Percentiles rank a stretch among this genome's conserved stretches.
Conservation (phyloP, 225 moss, liverwort and hornwort species). For the Lunularia cruciata region DNA sequence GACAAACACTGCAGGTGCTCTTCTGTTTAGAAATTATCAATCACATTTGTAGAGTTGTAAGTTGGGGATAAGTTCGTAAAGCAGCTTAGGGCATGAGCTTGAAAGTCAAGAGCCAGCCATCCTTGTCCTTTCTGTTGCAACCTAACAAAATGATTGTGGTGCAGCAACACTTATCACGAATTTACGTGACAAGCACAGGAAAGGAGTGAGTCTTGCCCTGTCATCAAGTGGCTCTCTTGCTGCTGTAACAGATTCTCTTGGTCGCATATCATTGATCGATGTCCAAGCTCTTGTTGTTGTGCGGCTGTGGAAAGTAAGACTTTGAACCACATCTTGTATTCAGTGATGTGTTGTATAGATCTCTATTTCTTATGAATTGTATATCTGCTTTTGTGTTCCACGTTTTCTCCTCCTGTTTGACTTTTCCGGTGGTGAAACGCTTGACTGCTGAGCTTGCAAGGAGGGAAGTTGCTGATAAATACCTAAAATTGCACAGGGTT, state of each 20-base stretch:
- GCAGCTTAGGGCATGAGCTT: too few relatives aligned
- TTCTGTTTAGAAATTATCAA: too few relatives aligned
- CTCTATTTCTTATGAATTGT: not conserved
- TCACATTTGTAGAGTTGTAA: too few relatives aligned
- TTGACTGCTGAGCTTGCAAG: too few relatives aligned
- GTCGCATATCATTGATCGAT: slow-evolving; percentile 93
- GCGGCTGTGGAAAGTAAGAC: slow-evolving; percentile 93
- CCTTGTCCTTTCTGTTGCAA: too few relatives aligned
- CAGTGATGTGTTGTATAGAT: not conserved
- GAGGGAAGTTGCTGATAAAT: too few relatives aligned
- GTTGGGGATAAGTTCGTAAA: too few relatives aligned
- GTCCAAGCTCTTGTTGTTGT: slow-evolving; percentile 97
- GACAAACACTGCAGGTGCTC: too few relatives aligned
- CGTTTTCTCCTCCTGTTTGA: not conserved
- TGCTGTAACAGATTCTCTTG: slow-evolving; percentile 93
- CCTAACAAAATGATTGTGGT: too few relatives aligned
- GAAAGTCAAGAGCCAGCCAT: too few relatives aligned
- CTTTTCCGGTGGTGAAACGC: too few relatives aligned
- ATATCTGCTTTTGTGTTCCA: too few relatives aligned
- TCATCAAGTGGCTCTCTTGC: slow-evolving; percentile 93
- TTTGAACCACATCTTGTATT: not conserved
- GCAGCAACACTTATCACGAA: slow-evolving; percentile 92
- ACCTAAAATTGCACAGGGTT: slow-evolving; percentile 65
- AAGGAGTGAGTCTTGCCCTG: slow-evolving; percentile 89
- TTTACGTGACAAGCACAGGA: slow-evolving; percentile 78